A percentile compares a stretch with the other conserved stretches of the same genome.
phyloP scores from a whole-genome alignment of 2,329 filamentous ascomycete species.

The Alternaria tenuissima region DNA sequence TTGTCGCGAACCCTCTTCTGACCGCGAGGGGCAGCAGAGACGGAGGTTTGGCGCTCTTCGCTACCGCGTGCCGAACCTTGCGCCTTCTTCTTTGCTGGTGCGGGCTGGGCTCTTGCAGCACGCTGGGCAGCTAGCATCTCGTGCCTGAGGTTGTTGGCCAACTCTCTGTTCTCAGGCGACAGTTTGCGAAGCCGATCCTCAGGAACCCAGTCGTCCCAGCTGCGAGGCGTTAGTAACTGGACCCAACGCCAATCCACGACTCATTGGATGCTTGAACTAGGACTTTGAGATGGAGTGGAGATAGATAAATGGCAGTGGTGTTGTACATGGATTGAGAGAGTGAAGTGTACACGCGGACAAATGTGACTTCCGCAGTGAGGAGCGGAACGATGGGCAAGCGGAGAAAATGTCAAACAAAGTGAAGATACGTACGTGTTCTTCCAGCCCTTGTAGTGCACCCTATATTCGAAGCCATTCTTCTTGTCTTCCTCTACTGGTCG shows the following conservation, averaged over 20 bases:
- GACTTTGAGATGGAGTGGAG: neutral
- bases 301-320: constrained; percentile 12
- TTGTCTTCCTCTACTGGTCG: constrained; percentile 68
- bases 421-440: constrained; percentile 80
- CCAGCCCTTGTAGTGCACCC: constrained; percentile 99
- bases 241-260: neutral
- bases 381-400: neutral
- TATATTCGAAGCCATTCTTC: constrained; percentile 82
- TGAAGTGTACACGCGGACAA: constrained; percentile 18
- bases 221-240: constrained; percentile 46
- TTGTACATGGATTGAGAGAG: constrained; percentile 19
- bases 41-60: constrained; percentile 75
- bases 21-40: constrained; percentile 66
- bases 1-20: constrained; percentile 80
- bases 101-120: constrained; percentile 53
- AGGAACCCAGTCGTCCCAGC: constrained; percentile 98
- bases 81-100: constrained; percentile 64
- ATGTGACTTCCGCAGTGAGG: constrained; percentile 17
- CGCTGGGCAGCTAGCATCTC: constrained; percentile 70
- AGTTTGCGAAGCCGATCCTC: constrained; percentile 93
- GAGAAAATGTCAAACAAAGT: constrained; percentile 5
- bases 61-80: constrained; percentile 73
- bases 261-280: neutral
- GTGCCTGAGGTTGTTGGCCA: constrained; percentile 76
- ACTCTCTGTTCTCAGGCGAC: constrained; percentile 91